Conservation (phyloP, 2,329 filamentous ascomycete species). For the Xylariales sp. region DNA sequence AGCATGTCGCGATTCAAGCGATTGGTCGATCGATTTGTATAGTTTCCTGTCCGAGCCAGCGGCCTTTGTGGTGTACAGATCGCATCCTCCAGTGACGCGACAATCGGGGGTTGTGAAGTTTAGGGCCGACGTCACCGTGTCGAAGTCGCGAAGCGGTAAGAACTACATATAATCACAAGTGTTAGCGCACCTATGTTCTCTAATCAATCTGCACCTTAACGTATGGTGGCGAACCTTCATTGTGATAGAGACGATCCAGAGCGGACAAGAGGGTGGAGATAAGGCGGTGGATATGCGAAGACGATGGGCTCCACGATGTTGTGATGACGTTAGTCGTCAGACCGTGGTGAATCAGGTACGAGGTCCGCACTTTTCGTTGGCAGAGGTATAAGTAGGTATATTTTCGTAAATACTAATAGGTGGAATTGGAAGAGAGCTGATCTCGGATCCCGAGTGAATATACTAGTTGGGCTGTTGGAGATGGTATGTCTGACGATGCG, state of each 20-base stretch:
- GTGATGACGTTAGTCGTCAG: constrained; percentile 1
- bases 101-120: constrained; percentile 95
- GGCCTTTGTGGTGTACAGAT: constrained; percentile 96
- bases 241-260: neutral
- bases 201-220: no score
- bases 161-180: constrained; percentile 63
- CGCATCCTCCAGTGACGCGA: constrained; percentile 88
- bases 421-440: no score
- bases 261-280: no score
- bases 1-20: constrained; percentile 86
- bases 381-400: no score
- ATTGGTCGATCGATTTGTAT: constrained; percentile 91
- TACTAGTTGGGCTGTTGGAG: neutral
- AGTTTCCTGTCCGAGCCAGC: constrained; percentile 94
- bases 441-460: no score
- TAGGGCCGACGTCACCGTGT: constrained; percentile 84
- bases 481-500: constrained; percentile 1
- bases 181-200: neutral
- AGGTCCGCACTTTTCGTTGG: no score
- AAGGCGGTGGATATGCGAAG: no score
- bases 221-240: constrained; percentile 10
- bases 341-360: no score
- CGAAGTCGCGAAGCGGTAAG: constrained; percentile 84
- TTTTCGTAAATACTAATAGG: no score
- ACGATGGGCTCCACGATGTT: no score